Evolutionary conservation across 2,329 filamentous ascomycete genomes (phyloP).

Genomic region (Drechmeria coniospora): DNA sequence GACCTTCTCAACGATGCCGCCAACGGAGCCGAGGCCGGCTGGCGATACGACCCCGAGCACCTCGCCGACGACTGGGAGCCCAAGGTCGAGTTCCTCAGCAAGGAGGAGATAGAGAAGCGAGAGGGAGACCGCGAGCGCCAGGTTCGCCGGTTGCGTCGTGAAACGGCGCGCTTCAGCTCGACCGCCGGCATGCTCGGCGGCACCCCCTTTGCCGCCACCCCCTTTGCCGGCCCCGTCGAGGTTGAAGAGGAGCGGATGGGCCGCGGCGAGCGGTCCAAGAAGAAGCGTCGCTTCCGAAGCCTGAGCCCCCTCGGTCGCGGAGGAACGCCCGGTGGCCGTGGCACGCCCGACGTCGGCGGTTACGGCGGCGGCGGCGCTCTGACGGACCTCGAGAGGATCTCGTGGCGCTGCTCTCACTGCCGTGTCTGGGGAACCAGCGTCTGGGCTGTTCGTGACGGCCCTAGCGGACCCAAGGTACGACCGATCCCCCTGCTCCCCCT

Average conservation of each 20-base stretch:
- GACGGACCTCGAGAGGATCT: constrained; percentile 61
- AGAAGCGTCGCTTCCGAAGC: constrained; percentile 84
- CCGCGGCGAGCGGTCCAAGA: constrained; percentile 82
- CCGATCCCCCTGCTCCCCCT: constrained; percentile 1
- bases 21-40: constrained; percentile 69
- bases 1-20: constrained; percentile 85
- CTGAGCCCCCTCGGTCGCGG: constrained; percentile 60
- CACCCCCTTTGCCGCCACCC: constrained; percentile 43
- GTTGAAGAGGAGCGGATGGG: constrained; percentile 73
- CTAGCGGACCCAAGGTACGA: constrained; percentile 65
- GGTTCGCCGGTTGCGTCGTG: constrained; percentile 68
- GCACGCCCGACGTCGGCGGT: constrained; percentile 67
- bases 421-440: constrained; percentile 76
- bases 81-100: constrained; percentile 66
- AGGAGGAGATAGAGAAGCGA: constrained; percentile 94
- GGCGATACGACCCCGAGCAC: constrained; percentile 89
- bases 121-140: constrained; percentile 90
- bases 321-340: constrained; percentile 50
- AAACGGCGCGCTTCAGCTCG: constrained; percentile 84
- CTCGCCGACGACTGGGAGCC: constrained; percentile 75
- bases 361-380: constrained; percentile 56
- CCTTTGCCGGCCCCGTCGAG: constrained; percentile 29
- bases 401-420: constrained; percentile 84
- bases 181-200: constrained; percentile 68
- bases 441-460: constrained; percentile 90